phyloP scores from a whole-genome alignment of 345 rosid species.

The Dovyalis caffra region DNA sequence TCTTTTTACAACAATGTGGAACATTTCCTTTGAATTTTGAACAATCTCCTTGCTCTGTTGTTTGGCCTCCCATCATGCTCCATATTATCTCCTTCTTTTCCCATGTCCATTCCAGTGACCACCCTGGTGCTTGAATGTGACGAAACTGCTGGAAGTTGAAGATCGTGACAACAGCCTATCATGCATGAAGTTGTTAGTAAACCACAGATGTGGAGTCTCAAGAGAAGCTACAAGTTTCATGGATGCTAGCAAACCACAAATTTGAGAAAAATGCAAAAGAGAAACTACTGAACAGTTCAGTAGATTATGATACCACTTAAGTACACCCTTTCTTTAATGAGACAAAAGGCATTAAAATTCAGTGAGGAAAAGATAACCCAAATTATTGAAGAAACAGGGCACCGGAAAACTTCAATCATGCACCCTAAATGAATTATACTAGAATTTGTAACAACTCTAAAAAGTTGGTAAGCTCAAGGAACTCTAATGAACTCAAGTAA shows the following conservation, averaged over 20 bases:
- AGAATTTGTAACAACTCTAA: too few species aligned
- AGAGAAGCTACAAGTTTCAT: not conserved
- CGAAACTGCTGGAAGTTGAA: conserved; percentile 86
- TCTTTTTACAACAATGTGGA: conserved; percentile 86
- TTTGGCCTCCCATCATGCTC: conserved; percentile 70
- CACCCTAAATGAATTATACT: too few species aligned
- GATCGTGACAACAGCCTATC: conserved; percentile 70
- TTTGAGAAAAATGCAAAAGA: too few species aligned
- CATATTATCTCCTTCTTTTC: conserved; percentile 78
- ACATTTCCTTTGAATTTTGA: conserved; percentile 68
- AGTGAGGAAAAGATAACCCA: not conserved
- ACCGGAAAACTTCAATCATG: not conserved
- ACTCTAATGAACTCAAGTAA: not conserved
- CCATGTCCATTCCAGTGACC: conserved; percentile 90
- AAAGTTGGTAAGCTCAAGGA: not conserved
- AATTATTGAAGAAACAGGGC: not conserved
- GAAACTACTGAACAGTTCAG: not conserved
- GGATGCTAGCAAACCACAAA: not conserved
- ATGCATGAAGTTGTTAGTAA: not conserved
- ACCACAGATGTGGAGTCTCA: not conserved
- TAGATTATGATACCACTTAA: not conserved
- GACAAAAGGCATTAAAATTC: not conserved
- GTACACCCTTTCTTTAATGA: not conserved
- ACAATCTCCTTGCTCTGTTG: conserved; percentile 92
- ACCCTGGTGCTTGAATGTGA: conserved; percentile 79